A percentile compares a stretch with the other conserved stretches of the same genome.
Evolutionary conservation across 1,284 basidiomycete genomes (phyloP).

Genomic region (Anthracocystis walkeri): DNA sequence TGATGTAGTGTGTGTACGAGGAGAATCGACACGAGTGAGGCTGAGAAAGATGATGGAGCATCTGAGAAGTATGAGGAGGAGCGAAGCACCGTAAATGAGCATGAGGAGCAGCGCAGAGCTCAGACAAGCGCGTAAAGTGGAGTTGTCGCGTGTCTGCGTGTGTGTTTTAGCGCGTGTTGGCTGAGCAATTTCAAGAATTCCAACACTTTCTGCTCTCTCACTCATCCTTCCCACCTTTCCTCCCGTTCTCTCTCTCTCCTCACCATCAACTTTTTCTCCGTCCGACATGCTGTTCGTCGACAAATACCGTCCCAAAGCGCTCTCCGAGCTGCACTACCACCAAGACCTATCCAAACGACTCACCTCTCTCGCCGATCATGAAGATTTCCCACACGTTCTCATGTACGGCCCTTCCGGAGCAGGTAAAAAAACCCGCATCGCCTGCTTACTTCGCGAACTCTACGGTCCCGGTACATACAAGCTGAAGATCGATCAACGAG

Average conservation of each 20-base stretch:
- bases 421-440: conserved; percentile 97
- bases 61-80: neutral
- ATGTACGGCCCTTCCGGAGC: conserved; percentile 98
- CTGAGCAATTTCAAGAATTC: conserved; percentile 7
- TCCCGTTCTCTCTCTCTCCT: neutral
- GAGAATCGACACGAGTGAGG: neutral
- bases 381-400: conserved; percentile 95
- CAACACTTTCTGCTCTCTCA: conserved; percentile 1
- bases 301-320: conserved; percentile 86
- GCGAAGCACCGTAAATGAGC: neutral
- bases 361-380: conserved; percentile 75
- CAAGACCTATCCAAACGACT: conserved; percentile 82
- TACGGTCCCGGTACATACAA: conserved; percentile 95
- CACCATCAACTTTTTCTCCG: neutral
- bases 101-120: neutral
- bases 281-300: conserved; percentile 65
- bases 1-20: neutral
- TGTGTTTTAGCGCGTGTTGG: conserved; percentile 15
- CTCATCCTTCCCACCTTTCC: neutral
- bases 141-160: conserved; percentile 16
- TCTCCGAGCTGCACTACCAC: conserved; percentile 92
- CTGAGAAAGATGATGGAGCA: neutral
- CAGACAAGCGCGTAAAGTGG: conserved; percentile 16
- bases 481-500: conserved; percentile 98
- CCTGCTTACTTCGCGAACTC: conserved; percentile 80